Percentiles rank a stretch among this genome's conserved stretches.
These are phyloP conservation scores for Mycena leptocephala DNA, from an alignment of 768 basidiomycete genomes.

Conservation along the genomic window DNA sequence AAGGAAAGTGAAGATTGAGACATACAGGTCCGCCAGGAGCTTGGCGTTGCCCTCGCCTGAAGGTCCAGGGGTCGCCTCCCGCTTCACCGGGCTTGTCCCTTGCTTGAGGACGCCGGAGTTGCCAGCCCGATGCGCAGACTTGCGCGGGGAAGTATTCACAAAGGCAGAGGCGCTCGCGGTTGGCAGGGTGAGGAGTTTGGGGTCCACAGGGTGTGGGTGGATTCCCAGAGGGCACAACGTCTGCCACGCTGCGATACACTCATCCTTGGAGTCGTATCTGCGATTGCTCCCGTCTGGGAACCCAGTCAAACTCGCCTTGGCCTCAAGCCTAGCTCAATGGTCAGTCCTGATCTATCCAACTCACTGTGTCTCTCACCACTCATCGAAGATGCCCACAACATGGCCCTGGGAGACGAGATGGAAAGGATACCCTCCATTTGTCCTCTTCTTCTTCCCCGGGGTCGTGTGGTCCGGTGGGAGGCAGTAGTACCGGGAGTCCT, in stretches of 20 bases:
- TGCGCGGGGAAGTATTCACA: background rate
- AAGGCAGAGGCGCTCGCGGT: background rate
- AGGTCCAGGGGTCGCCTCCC: too few species aligned
- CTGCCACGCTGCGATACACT: background rate
- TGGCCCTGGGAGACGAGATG: too few species aligned
- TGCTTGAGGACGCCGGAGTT: too few species aligned
- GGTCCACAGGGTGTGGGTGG: background rate
- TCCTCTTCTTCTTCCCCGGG: too few species aligned
- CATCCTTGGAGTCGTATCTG: background rate
- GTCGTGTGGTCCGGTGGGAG: too few species aligned
- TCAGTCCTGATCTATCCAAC: background rate
- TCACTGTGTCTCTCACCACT: background rate
- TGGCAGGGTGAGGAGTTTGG: background rate
- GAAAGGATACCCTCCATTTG: too few species aligned
- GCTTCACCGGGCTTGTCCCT: too few species aligned
- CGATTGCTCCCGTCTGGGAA: background rate
- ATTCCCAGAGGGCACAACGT: background rate
- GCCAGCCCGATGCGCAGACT: too few species aligned
- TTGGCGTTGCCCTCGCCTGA: too few species aligned
- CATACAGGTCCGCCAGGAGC: too few species aligned
- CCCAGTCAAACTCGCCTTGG: background rate
- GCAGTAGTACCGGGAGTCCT: too few species aligned
- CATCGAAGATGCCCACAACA: background rate
- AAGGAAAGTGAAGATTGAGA: too few species aligned
- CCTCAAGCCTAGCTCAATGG: background rate